Evolutionary conservation across 2,329 filamentous ascomycete genomes (phyloP).

Genomic region (Ceratocystis colombiana): DNA sequence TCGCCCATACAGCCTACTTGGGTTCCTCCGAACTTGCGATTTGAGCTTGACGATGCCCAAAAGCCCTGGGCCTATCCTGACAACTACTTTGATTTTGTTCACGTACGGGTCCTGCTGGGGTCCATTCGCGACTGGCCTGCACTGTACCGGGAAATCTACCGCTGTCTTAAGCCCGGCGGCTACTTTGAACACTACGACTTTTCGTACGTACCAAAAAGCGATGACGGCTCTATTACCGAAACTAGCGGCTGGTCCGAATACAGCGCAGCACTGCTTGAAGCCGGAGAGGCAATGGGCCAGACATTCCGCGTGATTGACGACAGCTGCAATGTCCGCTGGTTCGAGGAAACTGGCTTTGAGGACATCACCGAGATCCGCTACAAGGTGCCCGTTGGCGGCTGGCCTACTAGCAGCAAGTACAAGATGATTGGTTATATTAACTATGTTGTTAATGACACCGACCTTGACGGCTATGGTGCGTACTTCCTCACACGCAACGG

Average conservation of each 20-base stretch:
- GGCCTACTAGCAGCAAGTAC: conserved; percentile 38
- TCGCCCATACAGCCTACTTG: conserved; percentile 46
- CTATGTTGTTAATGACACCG: conserved; percentile 32
- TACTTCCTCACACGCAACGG: conserved; percentile 35
- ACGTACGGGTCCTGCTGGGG: conserved; percentile 43
- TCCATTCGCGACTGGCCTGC: conserved; percentile 47
- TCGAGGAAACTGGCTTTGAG: conserved; percentile 30
- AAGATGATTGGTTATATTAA: conserved; percentile 38
- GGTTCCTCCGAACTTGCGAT: conserved; percentile 51
- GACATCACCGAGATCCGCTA: conserved; percentile 28
- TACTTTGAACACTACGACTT: conserved; percentile 33
- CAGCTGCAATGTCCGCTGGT: conserved; percentile 26
- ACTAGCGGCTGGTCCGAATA: conserved; percentile 30
- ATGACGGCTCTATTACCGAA: conserved; percentile 30
- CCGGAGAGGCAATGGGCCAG: conserved; percentile 31
- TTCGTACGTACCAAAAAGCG: conserved; percentile 35
- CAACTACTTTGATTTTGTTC: conserved; percentile 48
- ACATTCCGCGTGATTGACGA: conserved; percentile 30
- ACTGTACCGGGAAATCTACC: conserved; percentile 42
- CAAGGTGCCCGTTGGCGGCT: conserved; percentile 37
- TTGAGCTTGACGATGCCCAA: conserved; percentile 53
- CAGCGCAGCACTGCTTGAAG: conserved; percentile 30
- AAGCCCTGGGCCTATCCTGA: conserved; percentile 39
- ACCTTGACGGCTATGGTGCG: conserved; percentile 34
- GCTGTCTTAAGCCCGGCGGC: conserved; percentile 48